These are phyloP conservation scores for Hanseniaspora sp. DNA, from an alignment of 1,139 yeast species.

Conservation along the genomic window DNA sequence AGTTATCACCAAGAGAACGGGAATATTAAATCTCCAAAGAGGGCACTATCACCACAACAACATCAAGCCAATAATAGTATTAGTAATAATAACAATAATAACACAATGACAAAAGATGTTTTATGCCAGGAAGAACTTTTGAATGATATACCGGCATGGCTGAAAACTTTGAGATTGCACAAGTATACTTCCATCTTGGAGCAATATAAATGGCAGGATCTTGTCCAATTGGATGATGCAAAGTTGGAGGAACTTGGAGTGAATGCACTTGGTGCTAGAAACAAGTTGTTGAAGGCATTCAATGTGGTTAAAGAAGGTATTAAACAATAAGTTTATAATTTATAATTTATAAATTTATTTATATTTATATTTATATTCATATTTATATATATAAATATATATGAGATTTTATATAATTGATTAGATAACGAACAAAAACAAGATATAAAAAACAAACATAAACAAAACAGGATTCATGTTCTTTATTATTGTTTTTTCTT, in stretches of 20 bases:
- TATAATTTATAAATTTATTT: too few species aligned
- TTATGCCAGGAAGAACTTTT: slow-evolving; percentile 54
- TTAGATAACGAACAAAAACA: not conserved
- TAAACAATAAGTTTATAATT: too few species aligned
- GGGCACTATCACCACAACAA: not conserved
- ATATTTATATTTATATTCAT: slow-evolving; percentile 19
- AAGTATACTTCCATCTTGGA: slow-evolving; percentile 81
- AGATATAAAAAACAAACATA: too few species aligned
- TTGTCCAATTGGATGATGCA: slow-evolving; percentile 59
- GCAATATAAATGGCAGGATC: slow-evolving; percentile 65
- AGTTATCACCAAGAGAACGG: too few species aligned
- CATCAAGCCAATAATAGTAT: not conserved
- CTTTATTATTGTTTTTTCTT: too few species aligned
- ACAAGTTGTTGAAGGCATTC: slow-evolving; percentile 84
- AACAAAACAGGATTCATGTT: too few species aligned
- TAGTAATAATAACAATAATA: slow-evolving; percentile 18
- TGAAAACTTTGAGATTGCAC: slow-evolving; percentile 77
- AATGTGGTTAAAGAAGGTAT: slow-evolving; percentile 54
- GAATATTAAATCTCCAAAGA: not conserved
- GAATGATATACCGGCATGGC: slow-evolving; percentile 82
- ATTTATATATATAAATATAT: slow-evolving; percentile 24
- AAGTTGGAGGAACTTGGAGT: slow-evolving; percentile 73
- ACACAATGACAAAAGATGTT: slow-evolving; percentile 48
- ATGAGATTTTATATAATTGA: not conserved
- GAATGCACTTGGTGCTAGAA: slow-evolving; percentile 85